Evolutionary conservation across 73 alveolate genomes (phyloP).

Genomic region (Tetrahymena elliotti): DNA sequence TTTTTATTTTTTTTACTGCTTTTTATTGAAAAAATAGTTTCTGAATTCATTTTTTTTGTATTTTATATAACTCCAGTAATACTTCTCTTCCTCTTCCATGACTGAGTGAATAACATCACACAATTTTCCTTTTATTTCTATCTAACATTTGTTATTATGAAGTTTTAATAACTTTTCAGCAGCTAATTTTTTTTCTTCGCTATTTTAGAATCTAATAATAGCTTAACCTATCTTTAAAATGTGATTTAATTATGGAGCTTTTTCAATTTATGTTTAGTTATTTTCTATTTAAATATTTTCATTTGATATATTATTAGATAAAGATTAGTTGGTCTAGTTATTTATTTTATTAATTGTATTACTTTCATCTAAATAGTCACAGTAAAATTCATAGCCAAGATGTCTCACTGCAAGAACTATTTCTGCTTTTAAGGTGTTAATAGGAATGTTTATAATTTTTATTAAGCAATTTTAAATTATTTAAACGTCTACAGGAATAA

Average conservation of each 20-base stretch:
- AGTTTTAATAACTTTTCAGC: not conserved
- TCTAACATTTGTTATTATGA: not conserved
- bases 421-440: not conserved
- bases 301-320: too few species aligned
- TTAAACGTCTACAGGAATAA: not conserved
- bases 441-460: not conserved
- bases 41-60: not conserved
- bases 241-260: not conserved
- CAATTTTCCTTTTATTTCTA: not conserved
- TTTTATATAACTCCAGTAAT: not conserved
- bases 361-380: not conserved
- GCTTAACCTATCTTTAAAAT: not conserved
- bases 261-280: not conserved
- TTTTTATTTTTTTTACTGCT: not conserved
- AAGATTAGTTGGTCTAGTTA: too few species aligned
- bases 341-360: too few species aligned
- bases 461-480: not conserved
- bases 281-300: not conserved
- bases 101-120: not conserved
- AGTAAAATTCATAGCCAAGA: not conserved
- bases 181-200: not conserved
- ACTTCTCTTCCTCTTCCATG: not conserved
- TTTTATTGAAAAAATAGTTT: not conserved
- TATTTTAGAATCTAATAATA: not conserved
- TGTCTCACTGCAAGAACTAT: not conserved